phyloP scores from a whole-genome alignment of 116 monocot genomes.

The Cymodocea nodosa region DNA sequence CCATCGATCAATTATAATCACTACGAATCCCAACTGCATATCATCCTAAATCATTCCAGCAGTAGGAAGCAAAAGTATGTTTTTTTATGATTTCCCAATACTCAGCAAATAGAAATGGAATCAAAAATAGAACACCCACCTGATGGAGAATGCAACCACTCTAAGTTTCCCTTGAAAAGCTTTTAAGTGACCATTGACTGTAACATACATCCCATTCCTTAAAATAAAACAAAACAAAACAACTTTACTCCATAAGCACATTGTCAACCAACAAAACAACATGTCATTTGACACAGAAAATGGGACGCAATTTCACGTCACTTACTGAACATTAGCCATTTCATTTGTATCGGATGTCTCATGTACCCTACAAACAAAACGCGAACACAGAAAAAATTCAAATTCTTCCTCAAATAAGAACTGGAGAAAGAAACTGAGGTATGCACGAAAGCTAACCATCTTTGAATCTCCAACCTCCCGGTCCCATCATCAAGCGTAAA shows the following conservation, averaged over 20 bases:
- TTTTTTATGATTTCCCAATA: no score
- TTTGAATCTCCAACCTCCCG: slow-evolving; percentile 59
- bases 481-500: slow-evolving; percentile 89
- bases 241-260: neutral
- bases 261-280: neutral
- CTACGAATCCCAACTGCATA: no score
- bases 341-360: slow-evolving; percentile 66
- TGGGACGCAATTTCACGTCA: neutral
- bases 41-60: no score
- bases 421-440: neutral
- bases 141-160: slow-evolving; percentile 56
- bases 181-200: slow-evolving; percentile 62
- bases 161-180: slow-evolving; percentile 72
- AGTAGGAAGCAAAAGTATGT: no score
- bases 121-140: slow-evolving; percentile 17
- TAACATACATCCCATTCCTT: slow-evolving; percentile 92
- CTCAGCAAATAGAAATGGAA: no score
- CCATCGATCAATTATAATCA: no score
- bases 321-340: slow-evolving; percentile 65
- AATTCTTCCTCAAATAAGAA: neutral
- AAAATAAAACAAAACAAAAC: neutral
- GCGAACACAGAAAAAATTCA: neutral
- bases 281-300: neutral
- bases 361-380: slow-evolving; percentile 36
- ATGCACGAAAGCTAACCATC: slow-evolving; percentile 42